phyloP scores from a whole-genome alignment of 257 asterid genomes.

The Thymus quinquecostatus region DNA sequence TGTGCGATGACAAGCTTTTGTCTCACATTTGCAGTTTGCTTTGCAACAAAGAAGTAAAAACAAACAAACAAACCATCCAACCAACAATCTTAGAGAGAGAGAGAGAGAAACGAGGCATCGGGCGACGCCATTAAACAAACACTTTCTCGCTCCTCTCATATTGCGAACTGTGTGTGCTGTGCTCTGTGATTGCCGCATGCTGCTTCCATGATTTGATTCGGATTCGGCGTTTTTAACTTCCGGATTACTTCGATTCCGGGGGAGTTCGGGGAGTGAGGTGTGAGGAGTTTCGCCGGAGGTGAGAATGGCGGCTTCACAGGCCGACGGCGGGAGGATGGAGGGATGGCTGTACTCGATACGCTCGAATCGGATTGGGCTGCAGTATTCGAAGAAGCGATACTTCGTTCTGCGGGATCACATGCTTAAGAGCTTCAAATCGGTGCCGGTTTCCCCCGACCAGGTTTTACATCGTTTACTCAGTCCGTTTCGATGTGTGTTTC shows the following conservation, averaged over 20 bases:
- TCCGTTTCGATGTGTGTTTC: background rate
- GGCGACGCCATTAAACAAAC: constrained; percentile 27
- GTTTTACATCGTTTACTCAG: constrained; percentile 34
- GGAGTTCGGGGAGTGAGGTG: constrained; percentile 16
- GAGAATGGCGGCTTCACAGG: constrained; percentile 54
- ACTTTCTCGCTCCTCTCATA: constrained; percentile 16
- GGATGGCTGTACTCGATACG: constrained; percentile 94
- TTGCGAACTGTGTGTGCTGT: constrained; percentile 2
- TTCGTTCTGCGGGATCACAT: constrained; percentile 85
- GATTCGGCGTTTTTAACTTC: background rate
- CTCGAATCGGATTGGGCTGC: constrained; percentile 86
- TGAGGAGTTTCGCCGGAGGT: constrained; percentile 5
- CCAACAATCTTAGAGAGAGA: constrained; percentile 25
- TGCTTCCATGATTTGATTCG: constrained; percentile 18
- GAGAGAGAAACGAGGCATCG: constrained; percentile 12
- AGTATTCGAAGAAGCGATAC: constrained; percentile 88
- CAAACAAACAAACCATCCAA: constrained; percentile 30
- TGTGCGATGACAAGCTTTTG: constrained; percentile 36
- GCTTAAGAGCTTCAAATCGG: constrained; percentile 83
- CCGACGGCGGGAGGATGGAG: constrained; percentile 75
- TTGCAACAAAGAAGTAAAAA: constrained; percentile 22
- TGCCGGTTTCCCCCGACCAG: constrained; percentile 67
- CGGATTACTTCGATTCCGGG: constrained; percentile 5
- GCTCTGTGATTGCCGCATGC: constrained; percentile 4
- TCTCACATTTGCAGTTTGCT: constrained; percentile 42